Base-by-base conservation (phyloP, 495 filamentous ascomycete species). In the Trichoderma virens region DNA sequence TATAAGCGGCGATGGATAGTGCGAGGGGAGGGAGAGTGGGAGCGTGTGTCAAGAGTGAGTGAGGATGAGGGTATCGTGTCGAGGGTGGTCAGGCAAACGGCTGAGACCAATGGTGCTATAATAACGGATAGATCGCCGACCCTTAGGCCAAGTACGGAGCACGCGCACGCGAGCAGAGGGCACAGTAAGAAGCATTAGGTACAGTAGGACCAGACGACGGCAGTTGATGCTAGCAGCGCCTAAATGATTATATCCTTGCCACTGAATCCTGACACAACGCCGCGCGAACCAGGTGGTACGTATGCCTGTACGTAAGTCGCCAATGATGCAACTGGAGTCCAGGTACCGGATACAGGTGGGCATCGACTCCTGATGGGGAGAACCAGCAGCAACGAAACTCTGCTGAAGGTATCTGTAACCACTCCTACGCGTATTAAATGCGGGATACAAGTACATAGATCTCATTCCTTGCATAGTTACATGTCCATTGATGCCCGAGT, bases 161-260 rank as follows among this genome's bases (percentile, higher is more conserved):
- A 23, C 43, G 43, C 2, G 43, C 43, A 47, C 43, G n/a, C 43
- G 43, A 47, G 18, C 43, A 47, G n/a, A 47, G 4, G 3, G 43
- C n/a, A 35, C n/a, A 2, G 43, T 47, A 47, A 7, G 16, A 7
- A 20, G 18, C 7, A n/a, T 7, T 47, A 47, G n/a, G 43, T 47
- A 18, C 18, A 23, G 20, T 47, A 8, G 8, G n/a, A 7, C 3
- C 18, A 20, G 43, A 47, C n/a, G n/a, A 18, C 43, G n/a, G 43
- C 43, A 47, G 2, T 47, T 47, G n/a, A 47, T 35, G 11, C 11
- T 35, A 35, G 5, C 4, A 35, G 32, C 5, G 4, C 32, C 32
- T 35, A 35, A 35, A 35, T 35, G 32, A 35, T 35, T 35, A 45
- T 35, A 45, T 56, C 51, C 51, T 56, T 56, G 51, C 51, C 51